These are phyloP conservation scores for Anthostomella pinea DNA, from an alignment of 2,329 filamentous ascomycete species.

Conservation along the genomic window DNA sequence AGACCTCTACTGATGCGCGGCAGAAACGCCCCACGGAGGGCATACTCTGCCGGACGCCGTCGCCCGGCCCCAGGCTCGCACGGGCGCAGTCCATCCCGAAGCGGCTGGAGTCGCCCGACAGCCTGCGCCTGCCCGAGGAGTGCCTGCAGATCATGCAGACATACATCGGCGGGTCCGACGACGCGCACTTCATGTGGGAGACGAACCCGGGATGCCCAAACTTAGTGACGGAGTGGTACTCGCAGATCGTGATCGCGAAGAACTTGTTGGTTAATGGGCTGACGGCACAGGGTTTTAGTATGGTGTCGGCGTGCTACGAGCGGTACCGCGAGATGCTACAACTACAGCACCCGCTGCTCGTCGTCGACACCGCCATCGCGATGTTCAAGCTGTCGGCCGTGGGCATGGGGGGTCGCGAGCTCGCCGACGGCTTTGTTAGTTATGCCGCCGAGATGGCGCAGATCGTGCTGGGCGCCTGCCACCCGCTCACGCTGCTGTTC, in stretches of 20 bases:
- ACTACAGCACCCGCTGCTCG: slow-evolving; percentile 16
- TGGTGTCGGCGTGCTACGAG: slow-evolving; percentile 17
- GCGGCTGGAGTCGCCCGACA: slow-evolving; percentile 16
- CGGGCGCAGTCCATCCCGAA: background rate
- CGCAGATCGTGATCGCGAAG: background rate
- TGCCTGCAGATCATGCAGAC: slow-evolving; percentile 18
- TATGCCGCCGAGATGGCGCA: slow-evolving; percentile 13
- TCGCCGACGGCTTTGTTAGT: slow-evolving; percentile 12
- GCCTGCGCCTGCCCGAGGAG: slow-evolving; percentile 18
- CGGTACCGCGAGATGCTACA: slow-evolving; percentile 13
- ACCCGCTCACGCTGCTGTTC: slow-evolving; percentile 16
- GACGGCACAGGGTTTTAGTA: slow-evolving; percentile 14
- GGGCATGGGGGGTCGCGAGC: slow-evolving; percentile 3
- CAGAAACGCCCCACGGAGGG: background rate
- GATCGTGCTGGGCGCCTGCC: slow-evolving; percentile 13
- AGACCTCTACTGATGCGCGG: no score
- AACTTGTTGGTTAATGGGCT: background rate
- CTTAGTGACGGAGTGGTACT: no score
- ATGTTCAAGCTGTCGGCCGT: slow-evolving; percentile 12
- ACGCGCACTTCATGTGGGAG: slow-evolving; percentile 7
- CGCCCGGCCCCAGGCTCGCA: slow-evolving; percentile 9
- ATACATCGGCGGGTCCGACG: slow-evolving; percentile 18
- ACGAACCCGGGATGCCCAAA: background rate
- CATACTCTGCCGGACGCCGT: slow-evolving; percentile 18
- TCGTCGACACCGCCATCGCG: slow-evolving; percentile 17